Base-by-base conservation (phyloP, 306 rosid genomes). In the Dalbergia cochinchinensis region DNA sequence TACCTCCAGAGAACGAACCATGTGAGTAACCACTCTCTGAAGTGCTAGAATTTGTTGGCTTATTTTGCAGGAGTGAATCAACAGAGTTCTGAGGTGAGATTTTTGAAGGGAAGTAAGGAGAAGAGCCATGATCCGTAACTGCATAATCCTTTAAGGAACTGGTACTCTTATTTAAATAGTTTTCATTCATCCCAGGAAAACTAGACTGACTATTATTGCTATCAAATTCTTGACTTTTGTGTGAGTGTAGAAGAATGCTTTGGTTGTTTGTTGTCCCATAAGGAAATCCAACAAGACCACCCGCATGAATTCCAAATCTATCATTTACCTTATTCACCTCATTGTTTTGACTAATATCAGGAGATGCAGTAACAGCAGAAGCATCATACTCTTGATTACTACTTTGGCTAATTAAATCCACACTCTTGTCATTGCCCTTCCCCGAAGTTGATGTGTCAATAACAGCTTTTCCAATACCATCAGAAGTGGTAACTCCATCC, bases 401-500 rank as follows among this genome's bases (percentile, higher is more conserved):
- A 73, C 76, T 83, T 45, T 76, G 88, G 78, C 76, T 34, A 82
- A 74, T 82, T 80, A 70, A 76, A 75, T 77, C 37, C 71, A 47
- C 39, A 16, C 57, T 84, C 60, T 57, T 78, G 47, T 84, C 93
- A 65, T 84, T 76, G 83, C 76, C 80, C 8, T 51, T 76, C 69
- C 71, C 89, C 6, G 69, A 76, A 85, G 80, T 54, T 31, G 86
- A 72, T 57, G 87, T 44, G 68, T 86, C 89, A 45, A 42, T 22
- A 82, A 70, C 63, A 80, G 83, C 39, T 76, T 72, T 69, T 44
- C 70, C 85, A 69, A 86, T 59, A 66, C 85, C 87, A 82, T 82
- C 92, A 44, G 97, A 91, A 66, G 94, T 85, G 69, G 93, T 89
- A 72, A 93, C 96, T 78, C 89, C 96, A 62, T 85, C 87, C 2